These are phyloP conservation scores for Ceratocystis albifundus DNA, from an alignment of 2,329 filamentous ascomycete genomes.

Conservation along the genomic window DNA sequence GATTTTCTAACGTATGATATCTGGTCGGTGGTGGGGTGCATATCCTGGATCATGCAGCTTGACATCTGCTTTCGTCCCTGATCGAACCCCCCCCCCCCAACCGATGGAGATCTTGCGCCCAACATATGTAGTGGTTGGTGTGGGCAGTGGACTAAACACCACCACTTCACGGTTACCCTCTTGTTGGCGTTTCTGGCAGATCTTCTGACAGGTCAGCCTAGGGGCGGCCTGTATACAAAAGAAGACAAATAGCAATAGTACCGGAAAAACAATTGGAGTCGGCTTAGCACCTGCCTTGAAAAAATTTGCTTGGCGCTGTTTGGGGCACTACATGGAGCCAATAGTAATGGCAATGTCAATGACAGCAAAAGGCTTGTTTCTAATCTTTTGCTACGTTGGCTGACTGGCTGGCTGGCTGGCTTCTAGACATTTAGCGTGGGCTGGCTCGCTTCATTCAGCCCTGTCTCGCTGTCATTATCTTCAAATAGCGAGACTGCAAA, in stretches of 20 bases:
- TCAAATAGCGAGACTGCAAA: constrained; percentile 10
- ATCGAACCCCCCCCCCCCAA: too few relatives aligned
- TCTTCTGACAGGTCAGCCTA: not conserved
- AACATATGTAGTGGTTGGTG: not conserved
- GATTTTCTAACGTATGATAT: not conserved
- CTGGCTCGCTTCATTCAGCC: constrained; percentile 12
- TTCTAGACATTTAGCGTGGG: not conserved
- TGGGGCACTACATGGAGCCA: not conserved
- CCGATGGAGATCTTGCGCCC: not conserved
- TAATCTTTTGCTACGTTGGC: not conserved
- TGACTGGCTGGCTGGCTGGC: not conserved
- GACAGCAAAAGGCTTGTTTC: not conserved
- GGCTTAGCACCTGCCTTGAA: not conserved
- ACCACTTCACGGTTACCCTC: not conserved
- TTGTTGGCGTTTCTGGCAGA: not conserved
- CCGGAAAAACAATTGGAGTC: not conserved
- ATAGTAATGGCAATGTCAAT: not conserved
- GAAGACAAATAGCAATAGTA: not conserved
- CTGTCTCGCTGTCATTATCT: constrained; percentile 17
- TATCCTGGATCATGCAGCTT: not conserved
- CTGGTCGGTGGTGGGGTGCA: not conserved
- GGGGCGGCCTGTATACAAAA: not conserved
- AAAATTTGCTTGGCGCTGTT: not conserved
- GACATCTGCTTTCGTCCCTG: not conserved
- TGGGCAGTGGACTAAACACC: too few relatives aligned